Evolutionary conservation across 2,329 filamentous ascomycete genomes (phyloP).

Genomic region (Arthrinium puccinioides): DNA sequence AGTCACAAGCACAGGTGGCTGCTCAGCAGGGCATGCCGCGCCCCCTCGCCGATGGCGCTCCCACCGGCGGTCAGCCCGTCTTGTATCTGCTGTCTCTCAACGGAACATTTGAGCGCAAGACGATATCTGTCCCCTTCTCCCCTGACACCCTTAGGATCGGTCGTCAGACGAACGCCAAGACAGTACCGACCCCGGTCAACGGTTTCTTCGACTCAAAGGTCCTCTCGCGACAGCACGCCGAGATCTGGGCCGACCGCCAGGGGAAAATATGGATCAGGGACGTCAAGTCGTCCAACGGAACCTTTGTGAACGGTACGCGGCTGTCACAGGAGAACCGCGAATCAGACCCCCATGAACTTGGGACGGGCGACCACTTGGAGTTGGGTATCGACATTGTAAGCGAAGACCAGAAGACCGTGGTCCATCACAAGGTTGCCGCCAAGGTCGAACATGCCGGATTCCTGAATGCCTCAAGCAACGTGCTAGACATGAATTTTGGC

Average conservation of each 20-base stretch:
- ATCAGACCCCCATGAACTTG: slow-evolving; percentile 89
- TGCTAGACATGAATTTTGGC: slow-evolving; percentile 84
- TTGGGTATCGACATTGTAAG: slow-evolving; percentile 97
- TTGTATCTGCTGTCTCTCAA: slow-evolving; percentile 86
- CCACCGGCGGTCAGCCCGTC: slow-evolving; percentile 65
- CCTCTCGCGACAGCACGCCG: slow-evolving; percentile 88
- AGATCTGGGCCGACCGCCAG: slow-evolving; percentile 77
- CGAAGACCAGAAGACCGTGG: slow-evolving; percentile 96
- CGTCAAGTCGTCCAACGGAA: slow-evolving; percentile 97
- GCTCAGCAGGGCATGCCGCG: slow-evolving; percentile 48
- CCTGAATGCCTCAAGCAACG: slow-evolving; percentile 64
- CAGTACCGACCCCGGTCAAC: slow-evolving; percentile 81
- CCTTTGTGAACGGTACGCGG: slow-evolving; percentile 89
- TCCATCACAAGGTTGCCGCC: slow-evolving; percentile 96
- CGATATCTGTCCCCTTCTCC: slow-evolving; percentile 84
- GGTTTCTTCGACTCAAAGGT: slow-evolving; percentile 99
- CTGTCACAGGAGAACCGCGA: slow-evolving; percentile 92
- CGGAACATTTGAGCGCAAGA: slow-evolving; percentile 94
- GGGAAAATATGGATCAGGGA: slow-evolving; percentile 95
- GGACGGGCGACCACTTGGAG: slow-evolving; percentile 86
- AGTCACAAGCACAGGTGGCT: slow-evolving; percentile 29
- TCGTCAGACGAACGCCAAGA: slow-evolving; percentile 95
- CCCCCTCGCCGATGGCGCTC: slow-evolving; percentile 51
- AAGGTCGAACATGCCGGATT: slow-evolving; percentile 94
- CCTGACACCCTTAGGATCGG: slow-evolving; percentile 95